These are phyloP conservation scores for Aspergillus intermedius DNA, from an alignment of 2,329 filamentous ascomycete genomes.

Conservation along the genomic window DNA sequence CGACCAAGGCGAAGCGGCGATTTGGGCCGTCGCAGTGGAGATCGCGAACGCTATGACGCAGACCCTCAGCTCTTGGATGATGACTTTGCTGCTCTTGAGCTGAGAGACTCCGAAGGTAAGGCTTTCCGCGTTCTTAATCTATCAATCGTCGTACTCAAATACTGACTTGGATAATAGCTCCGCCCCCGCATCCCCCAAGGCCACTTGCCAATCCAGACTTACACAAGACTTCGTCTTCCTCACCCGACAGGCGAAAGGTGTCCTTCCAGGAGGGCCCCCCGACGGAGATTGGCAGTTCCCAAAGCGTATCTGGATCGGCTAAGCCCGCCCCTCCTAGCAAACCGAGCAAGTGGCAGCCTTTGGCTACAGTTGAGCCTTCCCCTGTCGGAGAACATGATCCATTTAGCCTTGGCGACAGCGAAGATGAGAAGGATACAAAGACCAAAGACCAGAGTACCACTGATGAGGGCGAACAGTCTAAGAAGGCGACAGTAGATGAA, in stretches of 20 bases:
- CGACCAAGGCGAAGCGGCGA: conserved; percentile 57
- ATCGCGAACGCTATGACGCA: conserved; percentile 88
- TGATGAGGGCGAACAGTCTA: conserved; percentile 54
- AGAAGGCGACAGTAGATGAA: conserved; percentile 52
- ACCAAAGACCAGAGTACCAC: conserved; percentile 51
- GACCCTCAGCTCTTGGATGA: conserved; percentile 86
- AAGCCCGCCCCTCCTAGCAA: conserved; percentile 54
- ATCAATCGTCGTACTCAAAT: background rate
- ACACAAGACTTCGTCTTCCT: conserved; percentile 63
- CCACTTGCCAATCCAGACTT: conserved; percentile 70
- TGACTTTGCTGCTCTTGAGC: conserved; percentile 67
- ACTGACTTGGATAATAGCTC: conserved; percentile 34
- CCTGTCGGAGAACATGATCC: conserved; percentile 89
- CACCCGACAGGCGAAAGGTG: conserved; percentile 47
- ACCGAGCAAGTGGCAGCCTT: conserved; percentile 92
- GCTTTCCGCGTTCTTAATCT: conserved; percentile 1
- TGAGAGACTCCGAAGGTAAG: conserved; percentile 56
- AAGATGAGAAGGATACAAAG: conserved; percentile 80
- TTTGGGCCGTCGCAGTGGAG: conserved; percentile 65
- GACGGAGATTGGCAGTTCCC: conserved; percentile 72
- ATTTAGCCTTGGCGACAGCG: conserved; percentile 91
- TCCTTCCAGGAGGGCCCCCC: conserved; percentile 58
- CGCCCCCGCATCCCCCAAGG: conserved; percentile 52
- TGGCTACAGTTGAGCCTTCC: conserved; percentile 76
- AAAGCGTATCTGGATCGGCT: conserved; percentile 55